phyloP scores from a whole-genome alignment of 169 alveolate genomes.

The Plasmodium vivax region DNA sequence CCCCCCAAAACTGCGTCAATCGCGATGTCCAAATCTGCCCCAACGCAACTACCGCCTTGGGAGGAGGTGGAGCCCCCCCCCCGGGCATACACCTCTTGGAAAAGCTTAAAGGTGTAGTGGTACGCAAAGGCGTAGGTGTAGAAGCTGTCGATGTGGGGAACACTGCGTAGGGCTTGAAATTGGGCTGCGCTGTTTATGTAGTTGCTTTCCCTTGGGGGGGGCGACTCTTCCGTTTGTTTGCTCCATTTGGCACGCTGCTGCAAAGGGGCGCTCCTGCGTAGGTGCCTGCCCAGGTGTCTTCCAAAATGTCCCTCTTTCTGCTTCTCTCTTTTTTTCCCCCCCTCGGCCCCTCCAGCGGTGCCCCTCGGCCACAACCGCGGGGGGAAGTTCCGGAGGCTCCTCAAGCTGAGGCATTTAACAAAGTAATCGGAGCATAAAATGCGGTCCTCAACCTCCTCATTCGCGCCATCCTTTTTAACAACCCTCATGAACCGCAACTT shows the following conservation, averaged over 20 bases:
- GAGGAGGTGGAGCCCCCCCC: not conserved
- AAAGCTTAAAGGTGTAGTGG: conserved; percentile 13
- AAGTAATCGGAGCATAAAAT: conserved; percentile 4
- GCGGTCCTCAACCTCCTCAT: not conserved
- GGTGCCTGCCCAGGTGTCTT: not conserved
- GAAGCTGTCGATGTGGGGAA: conserved; percentile 45
- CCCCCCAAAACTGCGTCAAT: not conserved
- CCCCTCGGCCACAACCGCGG: not conserved
- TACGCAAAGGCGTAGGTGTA: conserved; percentile 23
- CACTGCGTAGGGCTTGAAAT: not conserved
- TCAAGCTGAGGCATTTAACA: not conserved
- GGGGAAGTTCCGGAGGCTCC: not conserved
- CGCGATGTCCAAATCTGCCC: not conserved
- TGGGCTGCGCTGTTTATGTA: not conserved
- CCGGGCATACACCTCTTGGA: not conserved
- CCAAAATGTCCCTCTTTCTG: too few relatives aligned
- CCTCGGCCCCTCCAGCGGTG: not conserved
- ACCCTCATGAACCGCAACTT: not conserved
- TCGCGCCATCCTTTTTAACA: not conserved
- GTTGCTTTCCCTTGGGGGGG: not conserved
- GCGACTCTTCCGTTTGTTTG: not conserved
- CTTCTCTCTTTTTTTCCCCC: not conserved
- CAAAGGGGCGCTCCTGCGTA: not conserved
- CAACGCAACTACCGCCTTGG: not conserved
- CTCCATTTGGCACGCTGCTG: not conserved